A percentile compares a stretch with the other conserved stretches of the same genome.
phyloP scores from a whole-genome alignment of 345 rosid species.

The Populus alba region DNA sequence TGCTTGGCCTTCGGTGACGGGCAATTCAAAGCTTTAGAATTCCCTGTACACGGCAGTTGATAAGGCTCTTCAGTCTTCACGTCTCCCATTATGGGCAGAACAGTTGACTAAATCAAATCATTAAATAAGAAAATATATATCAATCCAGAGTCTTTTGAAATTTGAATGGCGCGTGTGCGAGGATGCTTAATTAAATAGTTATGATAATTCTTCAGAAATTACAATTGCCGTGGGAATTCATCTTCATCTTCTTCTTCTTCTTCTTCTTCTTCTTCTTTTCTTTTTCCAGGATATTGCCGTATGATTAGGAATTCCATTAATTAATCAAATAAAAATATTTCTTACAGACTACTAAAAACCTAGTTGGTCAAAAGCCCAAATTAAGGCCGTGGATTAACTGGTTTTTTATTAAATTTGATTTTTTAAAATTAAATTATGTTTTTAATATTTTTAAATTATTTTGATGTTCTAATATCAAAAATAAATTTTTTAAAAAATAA shows the following conservation, averaged over 20 bases:
- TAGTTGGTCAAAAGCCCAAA: no score
- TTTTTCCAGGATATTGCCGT: not conserved
- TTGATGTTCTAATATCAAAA: no score
- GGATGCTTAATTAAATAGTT: not conserved
- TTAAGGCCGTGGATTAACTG: no score
- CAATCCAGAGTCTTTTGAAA: not conserved
- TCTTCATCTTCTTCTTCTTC: not conserved
- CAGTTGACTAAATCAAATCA: not conserved
- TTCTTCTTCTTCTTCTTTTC: not conserved
- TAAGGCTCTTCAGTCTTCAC: not conserved
- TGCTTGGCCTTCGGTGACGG: not conserved
- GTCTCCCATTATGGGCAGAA: not conserved
- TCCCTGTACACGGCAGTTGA: not conserved
- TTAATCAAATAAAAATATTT: not conserved
- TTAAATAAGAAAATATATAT: not conserved
- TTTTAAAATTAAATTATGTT: no score
- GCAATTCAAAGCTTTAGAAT: not conserved
- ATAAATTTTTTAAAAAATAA: no score
- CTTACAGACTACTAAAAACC: not conserved
- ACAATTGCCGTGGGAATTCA: not conserved
- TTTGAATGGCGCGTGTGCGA: no score
- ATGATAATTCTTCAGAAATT: no score
- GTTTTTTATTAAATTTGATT: no score
- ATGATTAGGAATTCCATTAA: not conserved
- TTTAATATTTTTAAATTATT: no score